Evolutionary conservation across 2,329 filamentous ascomycete species (phyloP).

Genomic region (Penicillium oxalicum): DNA sequence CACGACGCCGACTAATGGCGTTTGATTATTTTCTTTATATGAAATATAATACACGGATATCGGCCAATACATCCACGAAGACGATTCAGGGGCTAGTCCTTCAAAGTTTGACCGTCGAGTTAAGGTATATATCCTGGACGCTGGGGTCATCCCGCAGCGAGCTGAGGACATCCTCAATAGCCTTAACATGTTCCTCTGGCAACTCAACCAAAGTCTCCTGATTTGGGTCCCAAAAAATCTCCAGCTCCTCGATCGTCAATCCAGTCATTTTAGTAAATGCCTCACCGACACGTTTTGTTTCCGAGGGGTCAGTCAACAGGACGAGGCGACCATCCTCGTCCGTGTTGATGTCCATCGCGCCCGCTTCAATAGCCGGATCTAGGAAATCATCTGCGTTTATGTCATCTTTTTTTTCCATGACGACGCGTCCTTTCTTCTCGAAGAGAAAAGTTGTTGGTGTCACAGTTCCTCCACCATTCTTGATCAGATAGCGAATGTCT

Average conservation of each 20-base stretch:
- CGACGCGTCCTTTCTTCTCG: slow-evolving; percentile 67
- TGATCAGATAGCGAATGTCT: slow-evolving; percentile 66
- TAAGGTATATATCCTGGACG: slow-evolving; percentile 74
- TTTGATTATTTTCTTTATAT: slow-evolving; percentile 12
- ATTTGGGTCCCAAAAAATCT: slow-evolving; percentile 81
- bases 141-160: slow-evolving; percentile 58
- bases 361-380: slow-evolving; percentile 77
- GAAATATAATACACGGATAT: slow-evolving; percentile 13
- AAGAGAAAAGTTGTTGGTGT: slow-evolving; percentile 82
- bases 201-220: slow-evolving; percentile 67
- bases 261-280: slow-evolving; percentile 57
- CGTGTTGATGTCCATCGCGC: slow-evolving; percentile 52
- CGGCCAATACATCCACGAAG: background rate
- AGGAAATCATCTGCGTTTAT: slow-evolving; percentile 64
- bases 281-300: slow-evolving; percentile 59
- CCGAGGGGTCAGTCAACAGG: slow-evolving; percentile 62
- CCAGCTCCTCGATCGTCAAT: slow-evolving; percentile 64
- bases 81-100: slow-evolving; percentile 15
- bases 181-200: slow-evolving; percentile 51
- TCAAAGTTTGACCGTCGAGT: slow-evolving; percentile 40
- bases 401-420: slow-evolving; percentile 56
- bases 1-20: slow-evolving; percentile 9
- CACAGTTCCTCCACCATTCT: slow-evolving; percentile 61
- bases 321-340: slow-evolving; percentile 65
- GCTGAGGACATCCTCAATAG: slow-evolving; percentile 54